These are phyloP conservation scores for Spizellomyces sp. DNA, from an alignment of 192 early-diverging fungal genomes.

Conservation along the genomic window DNA sequence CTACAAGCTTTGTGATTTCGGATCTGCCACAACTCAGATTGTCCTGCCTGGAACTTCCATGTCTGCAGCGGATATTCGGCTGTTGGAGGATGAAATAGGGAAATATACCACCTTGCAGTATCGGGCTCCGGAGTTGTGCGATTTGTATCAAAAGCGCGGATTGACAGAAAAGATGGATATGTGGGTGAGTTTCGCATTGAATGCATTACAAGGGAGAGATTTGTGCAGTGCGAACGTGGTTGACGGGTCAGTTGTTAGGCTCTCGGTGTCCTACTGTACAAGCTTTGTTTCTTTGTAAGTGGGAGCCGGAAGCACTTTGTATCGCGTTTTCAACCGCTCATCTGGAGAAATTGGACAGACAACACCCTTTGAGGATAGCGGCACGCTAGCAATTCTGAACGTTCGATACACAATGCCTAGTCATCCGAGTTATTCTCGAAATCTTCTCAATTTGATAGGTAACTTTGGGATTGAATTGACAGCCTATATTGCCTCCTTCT, in stretches of 20 bases:
- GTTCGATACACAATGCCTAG: constrained; percentile 79
- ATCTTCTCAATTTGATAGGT: constrained; percentile 48
- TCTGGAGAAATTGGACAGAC: constrained; percentile 39
- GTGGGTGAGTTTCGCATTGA: constrained; percentile 38
- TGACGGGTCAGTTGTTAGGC: constrained; percentile 52
- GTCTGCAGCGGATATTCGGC: constrained; percentile 68
- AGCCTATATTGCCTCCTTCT: too few species aligned
- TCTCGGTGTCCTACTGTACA: constrained; percentile 92
- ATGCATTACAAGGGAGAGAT: background rate
- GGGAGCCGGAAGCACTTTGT: background rate
- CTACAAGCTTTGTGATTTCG: constrained; percentile 97
- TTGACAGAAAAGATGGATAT: constrained; percentile 83
- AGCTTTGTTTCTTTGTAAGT: constrained; percentile 84
- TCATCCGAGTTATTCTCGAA: constrained; percentile 56
- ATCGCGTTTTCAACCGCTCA: too few species aligned
- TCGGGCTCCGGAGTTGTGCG: constrained; percentile 92
- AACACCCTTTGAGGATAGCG: constrained; percentile 93
- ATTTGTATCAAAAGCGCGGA: constrained; percentile 82
- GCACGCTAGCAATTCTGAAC: constrained; percentile 86
- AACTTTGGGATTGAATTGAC: background rate
- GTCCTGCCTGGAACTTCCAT: constrained; percentile 59
- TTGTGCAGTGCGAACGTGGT: too few species aligned
- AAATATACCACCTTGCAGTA: constrained; percentile 93
- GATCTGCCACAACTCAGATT: constrained; percentile 72
- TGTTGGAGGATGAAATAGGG: constrained; percentile 84